These are phyloP conservation scores for Plectosphaerella sp. DNA, from an alignment of 2,329 filamentous ascomycete species.

Conservation along the genomic window DNA sequence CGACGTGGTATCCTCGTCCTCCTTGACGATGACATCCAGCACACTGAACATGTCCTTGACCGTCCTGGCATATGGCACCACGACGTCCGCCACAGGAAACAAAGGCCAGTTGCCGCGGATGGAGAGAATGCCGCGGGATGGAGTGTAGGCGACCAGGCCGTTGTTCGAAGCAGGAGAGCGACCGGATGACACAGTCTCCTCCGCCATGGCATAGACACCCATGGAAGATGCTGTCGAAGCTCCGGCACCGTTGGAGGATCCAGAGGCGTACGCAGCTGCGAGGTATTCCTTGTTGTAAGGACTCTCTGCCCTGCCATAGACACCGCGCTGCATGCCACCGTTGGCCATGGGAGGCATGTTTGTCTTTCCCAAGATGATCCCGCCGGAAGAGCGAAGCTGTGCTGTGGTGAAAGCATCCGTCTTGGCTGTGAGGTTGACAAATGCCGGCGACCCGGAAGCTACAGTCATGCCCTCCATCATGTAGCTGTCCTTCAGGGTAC, in stretches of 20 bases:
- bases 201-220: slow-evolving; percentile 47
- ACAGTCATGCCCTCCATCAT: slow-evolving; percentile 44
- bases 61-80: slow-evolving; percentile 47
- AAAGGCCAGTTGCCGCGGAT: slow-evolving; percentile 50
- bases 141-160: slow-evolving; percentile 49
- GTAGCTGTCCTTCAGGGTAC: slow-evolving; percentile 48
- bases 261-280: slow-evolving; percentile 50
- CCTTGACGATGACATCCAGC: slow-evolving; percentile 39
- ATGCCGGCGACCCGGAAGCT: slow-evolving; percentile 44
- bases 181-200: slow-evolving; percentile 53
- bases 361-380: slow-evolving; percentile 43
- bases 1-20: slow-evolving; percentile 36
- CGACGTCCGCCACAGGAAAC: slow-evolving; percentile 51
- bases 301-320: slow-evolving; percentile 51
- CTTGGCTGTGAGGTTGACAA: slow-evolving; percentile 37
- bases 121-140: slow-evolving; percentile 46
- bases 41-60: slow-evolving; percentile 45
- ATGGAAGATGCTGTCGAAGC: slow-evolving; percentile 45
- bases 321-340: slow-evolving; percentile 52
- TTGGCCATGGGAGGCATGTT: slow-evolving; percentile 54
- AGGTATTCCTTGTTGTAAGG: slow-evolving; percentile 51
- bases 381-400: slow-evolving; percentile 40
- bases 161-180: slow-evolving; percentile 54
- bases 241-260: slow-evolving; percentile 53
- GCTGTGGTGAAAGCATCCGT: slow-evolving; percentile 42